Conservation (phyloP, 371 early-diverging fungal species). For the Vairimorpha apis region DNA sequence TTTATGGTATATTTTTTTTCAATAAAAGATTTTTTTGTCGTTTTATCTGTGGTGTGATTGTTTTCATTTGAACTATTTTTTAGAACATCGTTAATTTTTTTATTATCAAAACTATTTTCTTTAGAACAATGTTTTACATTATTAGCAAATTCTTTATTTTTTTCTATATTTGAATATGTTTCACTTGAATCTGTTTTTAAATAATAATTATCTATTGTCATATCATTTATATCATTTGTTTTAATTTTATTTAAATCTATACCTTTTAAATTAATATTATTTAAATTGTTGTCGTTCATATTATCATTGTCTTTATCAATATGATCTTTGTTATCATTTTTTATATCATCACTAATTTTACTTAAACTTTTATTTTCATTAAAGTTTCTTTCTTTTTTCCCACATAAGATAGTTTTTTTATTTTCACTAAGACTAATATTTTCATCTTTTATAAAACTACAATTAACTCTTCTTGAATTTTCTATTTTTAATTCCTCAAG, state of each 20-base stretch:
- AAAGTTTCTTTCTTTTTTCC: not conserved
- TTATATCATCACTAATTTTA: not conserved
- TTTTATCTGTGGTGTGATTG: not conserved
- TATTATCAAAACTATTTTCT: no score
- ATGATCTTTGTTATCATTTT: not conserved
- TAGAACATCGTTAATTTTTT: no score
- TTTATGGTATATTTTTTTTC: no score
- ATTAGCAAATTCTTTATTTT: slow-evolving; percentile 6
- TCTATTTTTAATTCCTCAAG: slow-evolving; percentile 51
- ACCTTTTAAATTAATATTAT: not conserved
- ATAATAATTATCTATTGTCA: no score
- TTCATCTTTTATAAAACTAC: no score
- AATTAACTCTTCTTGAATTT: not conserved
- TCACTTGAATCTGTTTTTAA: no score
- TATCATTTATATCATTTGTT: no score
- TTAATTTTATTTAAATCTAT: no score
- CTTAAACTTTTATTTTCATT: not conserved
- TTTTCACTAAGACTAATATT: no score
- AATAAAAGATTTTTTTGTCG: slow-evolving; percentile 43
- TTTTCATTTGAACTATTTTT: not conserved
- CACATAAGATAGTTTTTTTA: not conserved
- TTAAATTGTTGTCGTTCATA: not conserved
- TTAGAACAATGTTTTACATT: not conserved
- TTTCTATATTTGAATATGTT: not conserved
- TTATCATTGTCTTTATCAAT: slow-evolving; percentile 16